Evolutionary conservation across 495 filamentous ascomycete species (phyloP).

Genomic region (Penicillium alfredii): DNA sequence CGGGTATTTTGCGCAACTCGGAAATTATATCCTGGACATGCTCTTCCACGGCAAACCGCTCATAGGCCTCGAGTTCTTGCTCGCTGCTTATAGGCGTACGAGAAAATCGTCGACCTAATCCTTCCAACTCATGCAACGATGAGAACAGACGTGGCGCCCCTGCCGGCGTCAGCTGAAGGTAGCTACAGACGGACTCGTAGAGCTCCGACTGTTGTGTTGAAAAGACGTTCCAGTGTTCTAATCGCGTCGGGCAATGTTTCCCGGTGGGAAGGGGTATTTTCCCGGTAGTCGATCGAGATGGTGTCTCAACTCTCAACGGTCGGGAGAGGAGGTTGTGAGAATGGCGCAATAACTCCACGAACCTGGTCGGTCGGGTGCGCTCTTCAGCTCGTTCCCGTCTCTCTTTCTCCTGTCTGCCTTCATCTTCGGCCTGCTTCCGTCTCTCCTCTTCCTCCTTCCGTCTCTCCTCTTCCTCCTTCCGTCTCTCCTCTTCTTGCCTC

Average conservation of each 20-base stretch:
- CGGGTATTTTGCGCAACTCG: slow-evolving; percentile 24
- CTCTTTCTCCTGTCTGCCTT: not conserved
- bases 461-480: too few relatives aligned
- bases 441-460: too few relatives aligned
- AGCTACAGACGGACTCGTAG: slow-evolving; percentile 18
- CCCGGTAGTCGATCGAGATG: slow-evolving; percentile 29
- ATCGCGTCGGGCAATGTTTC: slow-evolving; percentile 24
- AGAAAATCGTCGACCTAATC: slow-evolving; percentile 9
- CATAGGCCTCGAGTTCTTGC: slow-evolving; percentile 28
- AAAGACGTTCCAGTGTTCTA: slow-evolving; percentile 26
- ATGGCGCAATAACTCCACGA: slow-evolving; percentile 10
- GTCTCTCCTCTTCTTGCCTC: too few relatives aligned
- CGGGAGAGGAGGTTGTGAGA: slow-evolving; percentile 31
- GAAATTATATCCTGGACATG: slow-evolving; percentile 19
- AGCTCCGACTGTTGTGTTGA: slow-evolving; percentile 21
- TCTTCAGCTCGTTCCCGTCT: too few relatives aligned
- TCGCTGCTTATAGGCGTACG: slow-evolving; percentile 23
- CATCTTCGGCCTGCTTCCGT: not conserved
- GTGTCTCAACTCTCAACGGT: slow-evolving; percentile 13
- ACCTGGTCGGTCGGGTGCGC: not conserved
- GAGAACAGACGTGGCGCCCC: slow-evolving; percentile 15
- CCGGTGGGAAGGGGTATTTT: slow-evolving; percentile 24
- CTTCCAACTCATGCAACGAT: slow-evolving; percentile 18
- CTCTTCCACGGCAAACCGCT: slow-evolving; percentile 22
- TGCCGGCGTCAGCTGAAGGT: slow-evolving; percentile 18